These are phyloP conservation scores for Botrytis fabae DNA, from an alignment of 2,329 filamentous ascomycete genomes.

Conservation along the genomic window DNA sequence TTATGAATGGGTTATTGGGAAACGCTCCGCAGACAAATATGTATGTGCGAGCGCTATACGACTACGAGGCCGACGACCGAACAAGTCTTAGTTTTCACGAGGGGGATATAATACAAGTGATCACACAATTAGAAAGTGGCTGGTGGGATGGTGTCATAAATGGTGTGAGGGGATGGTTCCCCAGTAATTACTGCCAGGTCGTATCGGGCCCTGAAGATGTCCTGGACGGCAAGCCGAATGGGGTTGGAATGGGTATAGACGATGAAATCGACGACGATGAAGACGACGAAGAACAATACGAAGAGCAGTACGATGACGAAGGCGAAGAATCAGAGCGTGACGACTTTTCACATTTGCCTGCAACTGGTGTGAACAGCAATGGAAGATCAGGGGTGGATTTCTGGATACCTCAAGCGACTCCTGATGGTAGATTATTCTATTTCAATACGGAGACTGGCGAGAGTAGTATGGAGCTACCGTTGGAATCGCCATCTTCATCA, in stretches of 20 bases:
- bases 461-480: conserved; percentile 88
- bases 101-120: conserved; percentile 96
- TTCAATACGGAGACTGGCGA: conserved; percentile 98
- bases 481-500: conserved; percentile 81
- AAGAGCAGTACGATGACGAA: conserved; percentile 60
- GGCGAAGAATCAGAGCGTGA: conserved; percentile 64
- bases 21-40: conserved; percentile 66
- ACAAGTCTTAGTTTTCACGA: conserved; percentile 96
- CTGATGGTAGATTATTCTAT: conserved; percentile 91
- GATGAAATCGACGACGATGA: conserved; percentile 66
- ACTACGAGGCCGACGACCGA: conserved; percentile 96
- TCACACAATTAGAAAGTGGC: conserved; percentile 95
- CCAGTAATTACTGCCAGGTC: conserved; percentile 95
- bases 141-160: conserved; percentile 99
- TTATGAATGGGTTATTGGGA: conserved; percentile 63
- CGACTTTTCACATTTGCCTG: conserved; percentile 58
- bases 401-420: conserved; percentile 97
- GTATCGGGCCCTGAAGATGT: conserved; percentile 76
- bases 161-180: conserved; percentile 96
- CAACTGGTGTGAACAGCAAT: conserved; percentile 63
- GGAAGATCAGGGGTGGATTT: conserved; percentile 89
- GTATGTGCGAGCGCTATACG: conserved; percentile 94
- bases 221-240: conserved; percentile 59
- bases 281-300: conserved; percentile 69
- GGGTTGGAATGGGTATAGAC: conserved; percentile 47